Percentiles rank a stretch among this genome's conserved stretches.
These are phyloP conservation scores for Millerozyma acaciae DNA, from an alignment of 805 yeast genomes.

Conservation along the genomic window DNA sequence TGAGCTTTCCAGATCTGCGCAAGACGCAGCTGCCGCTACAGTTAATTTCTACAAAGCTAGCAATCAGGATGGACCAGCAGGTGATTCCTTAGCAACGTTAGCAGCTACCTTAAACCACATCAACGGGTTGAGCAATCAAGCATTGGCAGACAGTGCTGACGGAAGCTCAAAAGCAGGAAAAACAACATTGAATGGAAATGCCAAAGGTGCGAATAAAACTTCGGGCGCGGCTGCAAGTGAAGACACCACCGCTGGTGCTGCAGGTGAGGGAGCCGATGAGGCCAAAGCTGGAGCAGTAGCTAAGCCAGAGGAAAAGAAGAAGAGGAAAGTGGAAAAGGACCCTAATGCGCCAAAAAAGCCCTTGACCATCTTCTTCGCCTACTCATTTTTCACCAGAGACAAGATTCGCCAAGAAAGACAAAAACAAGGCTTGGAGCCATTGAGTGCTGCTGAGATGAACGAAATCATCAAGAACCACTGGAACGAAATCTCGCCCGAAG, in stretches of 20 bases:
- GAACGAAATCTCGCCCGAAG: constrained; percentile 66
- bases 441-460: constrained; percentile 74
- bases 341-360: constrained; percentile 97
- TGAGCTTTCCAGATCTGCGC: constrained; percentile 82
- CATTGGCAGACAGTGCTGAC: constrained; percentile 14
- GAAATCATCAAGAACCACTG: constrained; percentile 76
- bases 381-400: constrained; percentile 70
- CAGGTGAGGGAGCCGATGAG: constrained; percentile 13
- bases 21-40: constrained; percentile 76
- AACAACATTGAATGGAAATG: neutral
- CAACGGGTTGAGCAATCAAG: constrained; percentile 21
- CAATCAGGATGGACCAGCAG: constrained; percentile 38
- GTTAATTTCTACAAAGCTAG: constrained; percentile 67
- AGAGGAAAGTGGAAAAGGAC: constrained; percentile 54
- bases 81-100: constrained; percentile 37
- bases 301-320: constrained; percentile 40
- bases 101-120: constrained; percentile 34
- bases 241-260: constrained; percentile 14
- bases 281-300: constrained; percentile 14
- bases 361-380: constrained; percentile 76
- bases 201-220: constrained; percentile 8
- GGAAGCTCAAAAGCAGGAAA: constrained; percentile 7
- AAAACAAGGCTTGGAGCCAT: constrained; percentile 52
- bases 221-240: constrained; percentile 14
- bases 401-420: constrained; percentile 65